A percentile compares a stretch with the other conserved stretches of the same genome.
phyloP scores from a whole-genome alignment of 2,329 filamentous ascomycete species.

The Cladobotryum mycophilum region DNA sequence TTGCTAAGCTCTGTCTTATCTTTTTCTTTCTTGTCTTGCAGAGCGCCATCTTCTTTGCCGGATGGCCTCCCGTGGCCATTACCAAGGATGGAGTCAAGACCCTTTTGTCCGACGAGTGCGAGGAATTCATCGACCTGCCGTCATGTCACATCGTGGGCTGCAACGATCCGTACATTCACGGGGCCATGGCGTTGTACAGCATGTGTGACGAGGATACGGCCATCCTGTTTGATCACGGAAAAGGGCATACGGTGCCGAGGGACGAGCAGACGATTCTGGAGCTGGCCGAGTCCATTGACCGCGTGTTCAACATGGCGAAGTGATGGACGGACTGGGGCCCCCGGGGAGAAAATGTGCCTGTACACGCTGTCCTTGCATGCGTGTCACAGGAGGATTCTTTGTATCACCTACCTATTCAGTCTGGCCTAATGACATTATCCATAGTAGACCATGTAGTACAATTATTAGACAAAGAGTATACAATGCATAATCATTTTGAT shows the following conservation, averaged over 20 bases:
- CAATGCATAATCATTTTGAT: no score
- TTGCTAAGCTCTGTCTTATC: slow-evolving; percentile 25
- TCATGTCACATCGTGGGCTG: slow-evolving; percentile 50
- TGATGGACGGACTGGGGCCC: neutral
- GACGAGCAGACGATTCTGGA: slow-evolving; percentile 43
- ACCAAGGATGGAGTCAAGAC: slow-evolving; percentile 31
- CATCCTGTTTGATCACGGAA: slow-evolving; percentile 58
- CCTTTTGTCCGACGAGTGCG: slow-evolving; percentile 43
- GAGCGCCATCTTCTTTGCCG: slow-evolving; percentile 46
- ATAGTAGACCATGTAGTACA: no score
- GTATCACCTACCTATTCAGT: no score
- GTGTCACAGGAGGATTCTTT: no score
- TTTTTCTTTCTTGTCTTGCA: slow-evolving; percentile 13
- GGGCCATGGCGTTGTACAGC: slow-evolving; percentile 55
- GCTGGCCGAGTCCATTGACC: slow-evolving; percentile 22
- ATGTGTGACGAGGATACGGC: slow-evolving; percentile 55
- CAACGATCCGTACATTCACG: slow-evolving; percentile 54
- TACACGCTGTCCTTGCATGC: no score
- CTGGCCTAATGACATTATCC: no score
- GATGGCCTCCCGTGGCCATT: slow-evolving; percentile 47
- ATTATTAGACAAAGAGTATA: no score
- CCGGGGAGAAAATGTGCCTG: no score
- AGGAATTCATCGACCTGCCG: slow-evolving; percentile 44
- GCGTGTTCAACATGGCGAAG: neutral
- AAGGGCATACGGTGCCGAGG: slow-evolving; percentile 56